These are phyloP conservation scores for Macrocybe gigantea DNA, from an alignment of 768 basidiomycete genomes.

Conservation along the genomic window DNA sequence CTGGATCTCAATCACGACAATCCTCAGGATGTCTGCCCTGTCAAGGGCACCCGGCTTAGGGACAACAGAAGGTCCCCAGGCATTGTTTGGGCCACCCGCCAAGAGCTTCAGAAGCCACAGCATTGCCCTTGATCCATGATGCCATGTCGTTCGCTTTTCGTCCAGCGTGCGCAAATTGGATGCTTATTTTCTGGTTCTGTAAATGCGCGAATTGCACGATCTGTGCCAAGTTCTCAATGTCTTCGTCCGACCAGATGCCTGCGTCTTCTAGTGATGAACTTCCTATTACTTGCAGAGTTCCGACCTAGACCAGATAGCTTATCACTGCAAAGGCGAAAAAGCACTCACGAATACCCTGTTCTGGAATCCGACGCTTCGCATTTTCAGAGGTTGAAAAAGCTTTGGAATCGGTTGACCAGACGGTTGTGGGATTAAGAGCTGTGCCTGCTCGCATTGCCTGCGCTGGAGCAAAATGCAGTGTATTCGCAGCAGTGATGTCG, in stretches of 20 bases:
- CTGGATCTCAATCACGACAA: conserved; percentile 61
- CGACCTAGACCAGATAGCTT: conserved; percentile 55
- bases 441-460: conserved; percentile 39
- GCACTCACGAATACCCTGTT: conserved; percentile 49
- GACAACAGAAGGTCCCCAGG: conserved; percentile 52
- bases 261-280: conserved; percentile 51
- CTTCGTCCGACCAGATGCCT: conserved; percentile 61
- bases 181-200: conserved; percentile 61
- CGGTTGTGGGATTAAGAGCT: conserved; percentile 32
- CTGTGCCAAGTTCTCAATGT: conserved; percentile 36
- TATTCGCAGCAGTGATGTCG: conserved; percentile 10
- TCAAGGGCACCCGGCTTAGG: conserved; percentile 51
- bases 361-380: conserved; percentile 45
- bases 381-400: conserved; percentile 54
- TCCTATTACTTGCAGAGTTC: conserved; percentile 52
- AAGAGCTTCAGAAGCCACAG: conserved; percentile 25
- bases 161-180: conserved; percentile 75
- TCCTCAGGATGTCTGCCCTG: conserved; percentile 45
- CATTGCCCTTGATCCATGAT: conserved; percentile 47
- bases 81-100: conserved; percentile 50
- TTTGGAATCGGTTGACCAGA: conserved; percentile 25
- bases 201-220: conserved; percentile 68
- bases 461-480: conserved; percentile 36
- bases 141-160: conserved; percentile 64
- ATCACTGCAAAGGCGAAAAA: background rate